Evolutionary conservation across 139 green algal species (phyloP).

Genomic region (Chlorella sorokiniana): DNA sequence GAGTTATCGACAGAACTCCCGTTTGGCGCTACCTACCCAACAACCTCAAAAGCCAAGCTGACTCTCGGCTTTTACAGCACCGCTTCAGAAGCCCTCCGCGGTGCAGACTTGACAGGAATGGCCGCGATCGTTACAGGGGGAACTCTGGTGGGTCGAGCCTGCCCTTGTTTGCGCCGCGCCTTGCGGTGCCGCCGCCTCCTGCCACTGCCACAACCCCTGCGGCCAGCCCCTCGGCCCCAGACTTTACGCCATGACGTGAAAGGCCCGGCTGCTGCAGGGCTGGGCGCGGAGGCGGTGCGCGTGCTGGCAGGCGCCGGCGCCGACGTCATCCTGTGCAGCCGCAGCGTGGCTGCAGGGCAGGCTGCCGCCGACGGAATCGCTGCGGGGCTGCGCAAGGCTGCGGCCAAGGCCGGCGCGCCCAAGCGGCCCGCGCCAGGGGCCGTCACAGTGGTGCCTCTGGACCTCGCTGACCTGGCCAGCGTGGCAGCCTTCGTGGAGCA

Average conservation of each 20-base stretch:
- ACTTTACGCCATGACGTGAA: not conserved
- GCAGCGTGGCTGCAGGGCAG: conserved; percentile 31
- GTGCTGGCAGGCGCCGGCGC: conserved; percentile 29
- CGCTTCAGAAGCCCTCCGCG: conserved; percentile 38
- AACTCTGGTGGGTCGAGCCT: not conserved
- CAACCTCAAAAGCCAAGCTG: not conserved
- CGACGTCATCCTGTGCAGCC: conserved; percentile 26
- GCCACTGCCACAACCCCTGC: not conserved
- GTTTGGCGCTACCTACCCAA: too few species aligned
- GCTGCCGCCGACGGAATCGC: conserved; percentile 1
- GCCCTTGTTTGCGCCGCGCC: not conserved
- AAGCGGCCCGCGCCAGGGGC: not conserved
- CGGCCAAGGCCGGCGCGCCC: not conserved
- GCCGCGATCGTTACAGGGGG: conserved; percentile 39
- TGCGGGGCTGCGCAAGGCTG: not conserved
- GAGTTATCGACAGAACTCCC: too few species aligned
- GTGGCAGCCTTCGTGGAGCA: not conserved
- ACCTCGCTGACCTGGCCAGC: not conserved
- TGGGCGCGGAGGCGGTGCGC: conserved; percentile 34
- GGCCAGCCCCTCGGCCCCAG: not conserved
- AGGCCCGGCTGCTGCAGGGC: not conserved
- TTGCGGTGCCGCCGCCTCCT: not conserved
- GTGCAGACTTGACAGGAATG: conserved; percentile 42
- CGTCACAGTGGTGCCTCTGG: not conserved
- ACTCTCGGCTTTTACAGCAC: conserved; percentile 21